Percentiles rank a stretch among this genome's conserved stretches.
These are phyloP conservation scores for Coniochaeta prunicola DNA, from an alignment of 2,329 filamentous ascomycete species.

Conservation along the genomic window DNA sequence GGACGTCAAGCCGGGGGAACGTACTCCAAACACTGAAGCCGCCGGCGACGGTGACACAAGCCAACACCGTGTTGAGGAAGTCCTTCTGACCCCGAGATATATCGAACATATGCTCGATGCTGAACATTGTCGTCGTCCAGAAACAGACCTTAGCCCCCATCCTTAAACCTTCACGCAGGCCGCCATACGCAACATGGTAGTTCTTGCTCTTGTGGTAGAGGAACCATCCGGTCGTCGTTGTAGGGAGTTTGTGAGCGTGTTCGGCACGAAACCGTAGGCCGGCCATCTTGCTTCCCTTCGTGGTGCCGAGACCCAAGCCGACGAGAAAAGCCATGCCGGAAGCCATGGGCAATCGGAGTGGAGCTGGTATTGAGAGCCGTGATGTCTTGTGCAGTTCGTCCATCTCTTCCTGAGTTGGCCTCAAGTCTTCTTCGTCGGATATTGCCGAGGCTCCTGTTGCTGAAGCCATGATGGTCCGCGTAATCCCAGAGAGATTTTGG, in stretches of 20 bases:
- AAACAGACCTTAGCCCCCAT: slow-evolving; percentile 65
- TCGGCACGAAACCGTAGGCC: slow-evolving; percentile 87
- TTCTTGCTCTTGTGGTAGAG: slow-evolving; percentile 99
- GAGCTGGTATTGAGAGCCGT: slow-evolving; percentile 56
- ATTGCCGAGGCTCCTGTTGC: background rate
- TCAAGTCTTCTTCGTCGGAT: background rate
- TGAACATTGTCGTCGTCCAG: slow-evolving; percentile 71
- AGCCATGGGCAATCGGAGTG: slow-evolving; percentile 59
- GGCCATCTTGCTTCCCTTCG: slow-evolving; percentile 65
- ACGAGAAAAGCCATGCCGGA: slow-evolving; percentile 55
- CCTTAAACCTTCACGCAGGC: slow-evolving; percentile 67
- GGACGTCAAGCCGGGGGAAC: slow-evolving; percentile 21
- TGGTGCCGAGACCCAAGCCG: slow-evolving; percentile 64
- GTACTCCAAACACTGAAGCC: slow-evolving; percentile 80
- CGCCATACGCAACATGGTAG: slow-evolving; percentile 75
- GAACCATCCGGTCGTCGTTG: slow-evolving; percentile 81
- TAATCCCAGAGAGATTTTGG: background rate
- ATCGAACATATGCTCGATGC: slow-evolving; percentile 81
- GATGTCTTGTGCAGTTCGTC: slow-evolving; percentile 28
- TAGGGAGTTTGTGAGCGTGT: slow-evolving; percentile 89
- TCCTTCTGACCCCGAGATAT: slow-evolving; percentile 63
- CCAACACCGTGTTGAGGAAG: slow-evolving; percentile 72
- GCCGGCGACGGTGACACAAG: slow-evolving; percentile 77
- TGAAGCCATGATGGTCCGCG: background rate
- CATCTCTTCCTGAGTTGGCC: slow-evolving; percentile 21